phyloP scores from a whole-genome alignment of 768 basidiomycete genomes.

The Serendipita vermifera region DNA sequence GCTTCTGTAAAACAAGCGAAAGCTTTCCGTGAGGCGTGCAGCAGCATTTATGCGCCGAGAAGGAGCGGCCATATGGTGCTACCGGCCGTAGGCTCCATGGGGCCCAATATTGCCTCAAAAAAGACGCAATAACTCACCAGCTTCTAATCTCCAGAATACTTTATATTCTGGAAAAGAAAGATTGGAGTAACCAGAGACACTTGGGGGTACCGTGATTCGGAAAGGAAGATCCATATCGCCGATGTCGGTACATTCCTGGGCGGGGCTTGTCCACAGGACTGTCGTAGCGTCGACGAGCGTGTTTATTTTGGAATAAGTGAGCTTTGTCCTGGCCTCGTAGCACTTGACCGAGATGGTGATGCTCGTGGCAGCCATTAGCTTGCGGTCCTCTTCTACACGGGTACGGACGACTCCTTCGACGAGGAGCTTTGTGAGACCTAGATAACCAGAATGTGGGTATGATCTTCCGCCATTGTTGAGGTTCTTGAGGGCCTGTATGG shows the following conservation, averaged over 20 bases:
- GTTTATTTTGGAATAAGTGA: constrained; percentile 27
- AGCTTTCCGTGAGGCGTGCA: too few species aligned
- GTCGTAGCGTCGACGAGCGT: constrained; percentile 54
- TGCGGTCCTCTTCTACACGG: constrained; percentile 54
- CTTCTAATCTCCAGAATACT: constrained; percentile 74
- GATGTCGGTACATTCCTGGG: constrained; percentile 42
- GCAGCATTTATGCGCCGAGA: too few species aligned
- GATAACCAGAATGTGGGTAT: constrained; percentile 65
- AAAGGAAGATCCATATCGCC: constrained; percentile 59
- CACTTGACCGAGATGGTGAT: constrained; percentile 67
- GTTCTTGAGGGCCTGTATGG: constrained; percentile 1
- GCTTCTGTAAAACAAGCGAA: too few species aligned
- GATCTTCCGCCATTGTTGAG: constrained; percentile 49
- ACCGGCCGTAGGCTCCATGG: neutral
- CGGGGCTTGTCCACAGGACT: constrained; percentile 55
- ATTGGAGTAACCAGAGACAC: constrained; percentile 50
- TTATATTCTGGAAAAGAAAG: constrained; percentile 65
- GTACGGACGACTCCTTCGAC: constrained; percentile 72
- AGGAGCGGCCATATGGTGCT: too few species aligned
- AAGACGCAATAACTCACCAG: constrained; percentile 36
- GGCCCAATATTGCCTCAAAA: neutral
- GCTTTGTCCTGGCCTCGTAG: constrained; percentile 63
- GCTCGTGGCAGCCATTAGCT: constrained; percentile 50
- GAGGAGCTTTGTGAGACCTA: constrained; percentile 67
- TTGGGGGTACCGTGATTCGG: constrained; percentile 49